Evolutionary conservation across 306 rosid species (phyloP), one percentile per base, ranked within the genome.

Genomic region (Sophora flavescens): DNA sequence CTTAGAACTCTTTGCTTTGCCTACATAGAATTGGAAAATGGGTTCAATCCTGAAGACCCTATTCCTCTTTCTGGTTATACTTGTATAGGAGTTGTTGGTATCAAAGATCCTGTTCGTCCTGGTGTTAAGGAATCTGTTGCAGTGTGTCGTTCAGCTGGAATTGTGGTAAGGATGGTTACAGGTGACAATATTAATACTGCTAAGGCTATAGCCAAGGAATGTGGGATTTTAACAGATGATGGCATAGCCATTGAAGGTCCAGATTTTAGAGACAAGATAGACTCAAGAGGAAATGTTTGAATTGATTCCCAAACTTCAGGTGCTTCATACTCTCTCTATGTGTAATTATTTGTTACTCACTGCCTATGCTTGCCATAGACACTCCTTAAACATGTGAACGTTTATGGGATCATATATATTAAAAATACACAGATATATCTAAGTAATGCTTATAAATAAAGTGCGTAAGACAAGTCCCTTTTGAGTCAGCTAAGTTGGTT

Each of bases 221-320:
- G 98, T 81, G 97, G 98, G 51, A 95, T 95, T 75, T 92, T 95
- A 66, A 95, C 97, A 3, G 97, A 95, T 50, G 96, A 94, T 75
- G 98, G 98, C 63, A 76, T 95, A 72, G 97, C 98, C 78, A 95
- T 95, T 68, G 98, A 95, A 84, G 98, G 97, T 58, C 97, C 96
- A 3, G 93, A 81, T 9, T 95, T 95, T 63, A 84, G 97, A 74
- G 96, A 88, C 84, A 95, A 90, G 79, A n/a, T n/a, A n/a, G n/a
- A 85, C 79, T 62, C 86, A 78, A 78, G 92, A 90, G 84, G 97
- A 95, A 64, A 6, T 90, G 91, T 84, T 89, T 64, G 78, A 91
- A 72, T 77, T 95, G 4, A 90, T 92, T 81, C 98, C 98, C 33
- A 92, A 88, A 70, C 84, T 95, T 86, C 98, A 95, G 97, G 97